Base-by-base conservation (phyloP, 352 stramenopile genomes). In the Globisporangium nagaii region DNA sequence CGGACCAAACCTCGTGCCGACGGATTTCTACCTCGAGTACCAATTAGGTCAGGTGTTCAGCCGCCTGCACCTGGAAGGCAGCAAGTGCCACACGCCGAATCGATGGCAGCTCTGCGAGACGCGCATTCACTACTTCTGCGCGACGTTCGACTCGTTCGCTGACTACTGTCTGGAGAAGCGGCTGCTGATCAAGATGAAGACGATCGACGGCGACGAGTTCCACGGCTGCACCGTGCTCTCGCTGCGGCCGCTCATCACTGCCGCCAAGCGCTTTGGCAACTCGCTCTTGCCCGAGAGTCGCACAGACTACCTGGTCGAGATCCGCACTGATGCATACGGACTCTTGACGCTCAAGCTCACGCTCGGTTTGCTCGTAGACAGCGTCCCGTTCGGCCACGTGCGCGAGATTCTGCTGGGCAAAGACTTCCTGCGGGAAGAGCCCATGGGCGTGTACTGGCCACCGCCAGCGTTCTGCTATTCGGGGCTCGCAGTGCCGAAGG, bases 91-190 rank as follows among this genome's bases (percentile, higher is more conserved):
- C 48, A 90, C 83, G 8, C 75, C 72, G 0, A 90, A 93, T 28
- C 78, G 83, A 0, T 93, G 83, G 83, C 83, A 93, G 51, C 68
- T 93, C 2, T 91, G 78, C 57, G 83, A 93, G 52, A 70, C 80
- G 0, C 65, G 80, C 0, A 48, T 90, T 0, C 80, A 93, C 56
- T 90, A 91, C 61, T 31, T 88, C 1, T 75, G 77, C 19, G 66
- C 80, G 1, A 84, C 83, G 4, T 55, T 73, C n/a, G 77, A 87
- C n/a, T 68, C 62, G 4, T 90, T 93, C 54, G 74, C 62, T 13
- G 73, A 85, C 17, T 90, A 82, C 41, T 90, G 80, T 52, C 60
- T 65, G 13, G 66, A 88, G 15, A 85, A 89, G 43, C 71, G 69
- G 4, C 53, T 93, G 22, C 51, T 77, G 0, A 85, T 93, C 27